Conservation (phyloP, 257 asterid species). For the Rauvolfia tetraphylla region DNA sequence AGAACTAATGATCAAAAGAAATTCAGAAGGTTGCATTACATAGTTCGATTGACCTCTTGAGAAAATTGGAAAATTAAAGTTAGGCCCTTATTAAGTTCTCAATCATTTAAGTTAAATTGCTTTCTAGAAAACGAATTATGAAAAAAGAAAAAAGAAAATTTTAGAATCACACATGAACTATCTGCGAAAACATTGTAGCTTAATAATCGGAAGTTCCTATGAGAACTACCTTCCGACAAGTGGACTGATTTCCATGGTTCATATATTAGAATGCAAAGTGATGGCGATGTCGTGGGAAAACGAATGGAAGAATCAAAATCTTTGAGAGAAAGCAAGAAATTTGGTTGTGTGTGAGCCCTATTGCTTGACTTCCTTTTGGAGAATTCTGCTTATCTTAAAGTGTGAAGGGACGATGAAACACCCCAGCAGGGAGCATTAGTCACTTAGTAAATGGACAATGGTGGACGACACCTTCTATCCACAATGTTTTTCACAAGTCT, state of each 20-base stretch:
- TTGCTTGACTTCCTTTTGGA: slow-evolving; percentile 5
- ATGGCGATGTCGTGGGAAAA: not conserved
- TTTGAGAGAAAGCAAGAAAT: not conserved
- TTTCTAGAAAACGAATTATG: not conserved
- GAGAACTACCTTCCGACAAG: not conserved
- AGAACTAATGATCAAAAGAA: not conserved
- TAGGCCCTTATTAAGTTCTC: not conserved
- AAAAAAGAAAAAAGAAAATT: not conserved
- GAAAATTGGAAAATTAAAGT: not conserved
- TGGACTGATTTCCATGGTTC: not conserved
- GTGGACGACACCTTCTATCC: not conserved
- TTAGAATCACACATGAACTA: too few species aligned
- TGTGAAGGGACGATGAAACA: not conserved
- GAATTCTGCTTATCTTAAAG: slow-evolving; percentile 1
- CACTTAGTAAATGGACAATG: not conserved
- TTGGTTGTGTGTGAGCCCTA: not conserved
- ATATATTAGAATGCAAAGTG: not conserved
- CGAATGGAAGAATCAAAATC: not conserved
- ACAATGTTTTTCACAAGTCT: not conserved
- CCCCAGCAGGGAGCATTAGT: not conserved
- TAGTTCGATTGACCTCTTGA: not conserved
- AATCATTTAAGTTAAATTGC: not conserved
- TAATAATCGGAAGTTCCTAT: not conserved
- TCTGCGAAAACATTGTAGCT: not conserved
- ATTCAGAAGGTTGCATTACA: slow-evolving; percentile 6